These are phyloP conservation scores for Inosperma sp. DNA, from an alignment of 768 basidiomycete species.

Conservation along the genomic window DNA sequence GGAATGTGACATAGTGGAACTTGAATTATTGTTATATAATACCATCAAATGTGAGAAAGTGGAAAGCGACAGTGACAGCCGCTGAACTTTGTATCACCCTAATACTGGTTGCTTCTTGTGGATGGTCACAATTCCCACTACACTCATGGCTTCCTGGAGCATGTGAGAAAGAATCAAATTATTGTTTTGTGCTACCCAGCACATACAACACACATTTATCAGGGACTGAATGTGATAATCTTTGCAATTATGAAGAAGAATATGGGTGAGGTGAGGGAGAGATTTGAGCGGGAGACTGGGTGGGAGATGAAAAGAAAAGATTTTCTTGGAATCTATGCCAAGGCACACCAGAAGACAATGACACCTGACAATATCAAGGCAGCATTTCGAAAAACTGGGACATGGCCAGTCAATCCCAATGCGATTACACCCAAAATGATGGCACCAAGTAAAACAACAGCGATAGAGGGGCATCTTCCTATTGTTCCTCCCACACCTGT, in stretches of 20 bases:
- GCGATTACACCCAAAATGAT: constrained; percentile 27
- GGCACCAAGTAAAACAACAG: constrained; percentile 29
- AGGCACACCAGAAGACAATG: background rate
- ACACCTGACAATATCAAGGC: constrained; percentile 1
- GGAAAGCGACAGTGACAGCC: too few relatives aligned
- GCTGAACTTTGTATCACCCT: too few relatives aligned
- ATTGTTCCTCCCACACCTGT: background rate
- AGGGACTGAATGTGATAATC: constrained; percentile 3
- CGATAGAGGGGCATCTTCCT: constrained; percentile 7
- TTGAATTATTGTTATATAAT: too few relatives aligned
- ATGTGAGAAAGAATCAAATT: constrained; percentile 14
- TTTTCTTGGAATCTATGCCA: constrained; percentile 6
- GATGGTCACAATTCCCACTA: constrained; percentile 34
- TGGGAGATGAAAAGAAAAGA: background rate
- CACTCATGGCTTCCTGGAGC: constrained; percentile 26
- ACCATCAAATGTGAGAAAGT: too few relatives aligned
- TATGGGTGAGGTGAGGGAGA: constrained; percentile 19
- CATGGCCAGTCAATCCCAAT: constrained; percentile 7
- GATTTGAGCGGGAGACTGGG: constrained; percentile 3
- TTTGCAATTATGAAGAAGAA: background rate
- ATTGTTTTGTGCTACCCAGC: background rate
- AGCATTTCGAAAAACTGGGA: constrained; percentile 9
- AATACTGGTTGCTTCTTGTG: constrained; percentile 27
- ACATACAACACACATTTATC: background rate
- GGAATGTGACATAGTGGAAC: too few relatives aligned